Conservation (phyloP, 305 asterid genomes). For the Fraxinus xanthoxyloides region DNA sequence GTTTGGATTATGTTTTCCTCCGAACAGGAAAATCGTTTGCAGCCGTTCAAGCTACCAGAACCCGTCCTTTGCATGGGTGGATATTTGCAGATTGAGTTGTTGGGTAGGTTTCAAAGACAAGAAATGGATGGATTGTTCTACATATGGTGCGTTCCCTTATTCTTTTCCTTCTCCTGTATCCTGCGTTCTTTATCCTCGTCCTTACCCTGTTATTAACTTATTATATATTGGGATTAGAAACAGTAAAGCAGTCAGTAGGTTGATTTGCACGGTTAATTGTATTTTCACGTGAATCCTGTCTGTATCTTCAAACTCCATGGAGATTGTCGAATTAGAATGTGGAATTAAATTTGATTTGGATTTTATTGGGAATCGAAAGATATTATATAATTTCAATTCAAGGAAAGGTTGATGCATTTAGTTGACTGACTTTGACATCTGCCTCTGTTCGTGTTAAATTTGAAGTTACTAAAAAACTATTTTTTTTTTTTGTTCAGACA, state of each 20-base stretch:
- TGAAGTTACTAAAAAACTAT: too few species aligned
- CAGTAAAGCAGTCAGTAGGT: not conserved
- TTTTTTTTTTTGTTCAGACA: too few species aligned
- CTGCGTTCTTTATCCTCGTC: not conserved
- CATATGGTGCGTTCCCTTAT: slow-evolving; percentile 52
- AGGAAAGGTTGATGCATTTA: not conserved
- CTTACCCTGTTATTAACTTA: not conserved
- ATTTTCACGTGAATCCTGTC: not conserved
- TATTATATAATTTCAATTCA: too few species aligned
- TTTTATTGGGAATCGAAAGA: not conserved
- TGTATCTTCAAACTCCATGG: not conserved
- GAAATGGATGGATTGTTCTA: slow-evolving; percentile 61
- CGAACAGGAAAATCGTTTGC: slow-evolving; percentile 66
- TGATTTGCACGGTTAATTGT: not conserved
- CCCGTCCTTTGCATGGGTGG: slow-evolving; percentile 74
- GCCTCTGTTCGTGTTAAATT: too few species aligned
- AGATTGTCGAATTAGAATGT: not conserved
- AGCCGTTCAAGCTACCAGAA: slow-evolving; percentile 66
- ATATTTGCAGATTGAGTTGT: slow-evolving; percentile 66
- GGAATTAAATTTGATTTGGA: not conserved
- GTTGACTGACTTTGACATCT: not conserved
- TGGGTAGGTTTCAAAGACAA: slow-evolving; percentile 76
- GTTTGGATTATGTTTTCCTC: slow-evolving; percentile 1
- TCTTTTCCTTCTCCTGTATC: not conserved
- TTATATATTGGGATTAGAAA: not conserved